A percentile compares a stretch with the other conserved stretches of the same genome.
These are phyloP conservation scores for Agapanthus africanus DNA, from an alignment of 106 monocot genomes.

Conservation along the genomic window DNA sequence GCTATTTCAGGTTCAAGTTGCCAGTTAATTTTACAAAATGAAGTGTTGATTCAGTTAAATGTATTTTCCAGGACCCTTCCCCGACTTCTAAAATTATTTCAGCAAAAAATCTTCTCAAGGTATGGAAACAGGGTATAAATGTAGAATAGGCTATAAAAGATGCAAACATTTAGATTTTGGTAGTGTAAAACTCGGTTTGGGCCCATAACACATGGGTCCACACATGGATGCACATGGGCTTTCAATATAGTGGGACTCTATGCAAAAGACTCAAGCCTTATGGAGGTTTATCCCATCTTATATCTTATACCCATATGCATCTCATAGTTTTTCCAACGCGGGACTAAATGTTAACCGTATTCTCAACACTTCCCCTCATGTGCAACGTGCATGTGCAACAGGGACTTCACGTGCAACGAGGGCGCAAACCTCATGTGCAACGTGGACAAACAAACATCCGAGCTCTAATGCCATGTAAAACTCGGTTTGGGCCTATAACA, in stretches of 20 bases:
- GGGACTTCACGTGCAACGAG: too few species aligned
- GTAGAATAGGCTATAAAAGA: not conserved
- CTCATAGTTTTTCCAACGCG: too few species aligned
- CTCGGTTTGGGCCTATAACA: too few species aligned
- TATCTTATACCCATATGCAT: too few species aligned
- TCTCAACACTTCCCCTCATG: too few species aligned
- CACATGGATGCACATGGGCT: not conserved
- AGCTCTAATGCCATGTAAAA: too few species aligned
- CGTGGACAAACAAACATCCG: too few species aligned
- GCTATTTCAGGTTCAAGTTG: not conserved
- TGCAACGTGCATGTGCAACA: too few species aligned
- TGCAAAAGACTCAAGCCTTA: too few species aligned
- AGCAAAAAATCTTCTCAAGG: conserved; percentile 96
- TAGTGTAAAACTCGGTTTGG: not conserved
- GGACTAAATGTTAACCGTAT: too few species aligned
- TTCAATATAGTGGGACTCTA: not conserved
- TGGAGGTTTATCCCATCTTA: not conserved
- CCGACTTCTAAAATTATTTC: conserved; percentile 29
- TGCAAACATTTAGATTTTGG: not conserved
- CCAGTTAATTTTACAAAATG: not conserved
- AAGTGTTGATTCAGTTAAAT: not conserved
- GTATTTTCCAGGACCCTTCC: conserved; percentile 34
- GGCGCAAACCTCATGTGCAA: too few species aligned
- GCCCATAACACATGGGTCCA: not conserved
- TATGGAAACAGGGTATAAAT: conserved; percentile 13